Evolutionary conservation across 176 grass and related monocot genomes (phyloP).

Genomic region (Carex parvula): DNA sequence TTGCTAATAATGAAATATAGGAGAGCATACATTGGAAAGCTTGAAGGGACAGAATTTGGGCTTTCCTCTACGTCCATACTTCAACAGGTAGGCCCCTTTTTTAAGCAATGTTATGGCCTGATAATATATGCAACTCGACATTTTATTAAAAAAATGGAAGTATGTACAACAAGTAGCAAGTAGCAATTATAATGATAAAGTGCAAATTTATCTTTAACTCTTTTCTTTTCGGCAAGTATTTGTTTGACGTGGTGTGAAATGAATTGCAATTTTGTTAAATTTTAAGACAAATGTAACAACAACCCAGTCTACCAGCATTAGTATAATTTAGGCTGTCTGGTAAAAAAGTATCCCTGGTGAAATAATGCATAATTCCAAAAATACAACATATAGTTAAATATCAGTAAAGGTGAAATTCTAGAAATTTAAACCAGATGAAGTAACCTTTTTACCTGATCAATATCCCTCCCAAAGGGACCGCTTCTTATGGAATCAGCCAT

Average conservation of each 20-base stretch:
- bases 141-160: neutral
- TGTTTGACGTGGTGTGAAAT: neutral
- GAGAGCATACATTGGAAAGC: conserved; percentile 55
- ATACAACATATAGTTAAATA: neutral
- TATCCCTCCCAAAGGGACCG: conserved; percentile 55
- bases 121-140: neutral
- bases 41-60: conserved; percentile 81
- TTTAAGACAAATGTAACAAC: neutral
- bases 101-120: conserved; percentile 72
- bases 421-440: neutral
- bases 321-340: neutral
- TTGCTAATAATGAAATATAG: neutral
- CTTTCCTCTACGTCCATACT: conserved; percentile 74
- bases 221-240: neutral
- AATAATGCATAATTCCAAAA: neutral
- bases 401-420: neutral
- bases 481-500: conserved; percentile 71
- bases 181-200: neutral
- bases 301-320: neutral
- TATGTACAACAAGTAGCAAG: neutral
- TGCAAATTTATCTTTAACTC: neutral
- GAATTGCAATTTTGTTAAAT: neutral
- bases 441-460: conserved; percentile 48
- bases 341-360: neutral
- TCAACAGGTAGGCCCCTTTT: conserved; percentile 69